These are phyloP conservation scores for Blastocystis sp. DNA, from an alignment of 352 stramenopile genomes.

Conservation along the genomic window DNA sequence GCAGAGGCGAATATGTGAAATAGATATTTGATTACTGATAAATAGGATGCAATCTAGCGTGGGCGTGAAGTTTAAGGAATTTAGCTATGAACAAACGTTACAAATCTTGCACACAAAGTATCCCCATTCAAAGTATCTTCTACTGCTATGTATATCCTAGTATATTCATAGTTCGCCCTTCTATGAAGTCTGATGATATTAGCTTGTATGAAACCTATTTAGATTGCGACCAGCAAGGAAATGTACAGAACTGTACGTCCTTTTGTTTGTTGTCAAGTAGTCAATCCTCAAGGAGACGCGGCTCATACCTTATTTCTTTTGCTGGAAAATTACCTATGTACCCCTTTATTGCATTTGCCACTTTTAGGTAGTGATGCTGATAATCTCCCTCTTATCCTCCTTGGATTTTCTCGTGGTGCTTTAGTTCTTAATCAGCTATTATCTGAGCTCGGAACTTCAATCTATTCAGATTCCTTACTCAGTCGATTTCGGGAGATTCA, in stretches of 20 bases:
- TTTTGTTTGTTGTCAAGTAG: not conserved
- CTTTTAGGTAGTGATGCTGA: not conserved
- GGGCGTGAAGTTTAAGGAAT: not conserved
- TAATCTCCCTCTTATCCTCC: not conserved
- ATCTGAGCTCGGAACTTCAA: not conserved
- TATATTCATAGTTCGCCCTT: constrained; percentile 42
- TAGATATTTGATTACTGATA: not conserved
- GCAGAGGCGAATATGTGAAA: not conserved
- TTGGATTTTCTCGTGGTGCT: constrained; percentile 29
- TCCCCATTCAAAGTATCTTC: not conserved
- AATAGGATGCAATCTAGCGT: not conserved
- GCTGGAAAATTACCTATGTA: constrained; percentile 11
- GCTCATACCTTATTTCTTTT: not conserved
- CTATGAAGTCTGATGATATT: constrained; percentile 19
- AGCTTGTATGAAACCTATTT: constrained; percentile 41
- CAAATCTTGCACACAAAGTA: constrained; percentile 54
- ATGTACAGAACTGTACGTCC: not conserved
- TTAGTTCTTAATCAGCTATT: constrained; percentile 48
- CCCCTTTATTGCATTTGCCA: not conserved
- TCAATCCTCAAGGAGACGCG: not conserved
- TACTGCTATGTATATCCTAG: not conserved
- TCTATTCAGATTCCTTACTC: constrained; percentile 29
- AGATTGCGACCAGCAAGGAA: constrained; percentile 23
- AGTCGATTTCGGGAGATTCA: constrained; percentile 3
- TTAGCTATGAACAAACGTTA: constrained; percentile 37